Percentiles rank a stretch among this genome's conserved stretches.
phyloP scores from a whole-genome alignment of 306 rosid genomes.

The Ormosia emarginata region DNA sequence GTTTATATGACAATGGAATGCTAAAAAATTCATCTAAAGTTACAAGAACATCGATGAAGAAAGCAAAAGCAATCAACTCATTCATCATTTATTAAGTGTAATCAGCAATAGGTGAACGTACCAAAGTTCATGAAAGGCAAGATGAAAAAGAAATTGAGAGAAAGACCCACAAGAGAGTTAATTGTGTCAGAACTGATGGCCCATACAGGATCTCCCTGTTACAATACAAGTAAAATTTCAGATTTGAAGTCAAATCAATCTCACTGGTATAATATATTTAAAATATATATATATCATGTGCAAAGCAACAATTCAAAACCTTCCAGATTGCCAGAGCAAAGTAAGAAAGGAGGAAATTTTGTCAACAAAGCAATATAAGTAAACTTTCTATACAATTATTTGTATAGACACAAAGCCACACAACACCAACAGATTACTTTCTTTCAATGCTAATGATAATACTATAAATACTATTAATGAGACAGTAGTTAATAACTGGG shows the following conservation, averaged over 20 bases:
- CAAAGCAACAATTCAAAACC: background rate
- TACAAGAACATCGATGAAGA: background rate
- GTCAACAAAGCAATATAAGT: background rate
- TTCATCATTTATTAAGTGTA: background rate
- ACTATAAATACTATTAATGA: background rate
- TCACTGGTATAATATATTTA: background rate
- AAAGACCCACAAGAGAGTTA: conserved; percentile 70
- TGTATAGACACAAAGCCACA: background rate
- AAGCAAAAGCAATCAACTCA: conserved; percentile 12
- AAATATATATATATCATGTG: background rate
- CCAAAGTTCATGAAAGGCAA: conserved; percentile 75
- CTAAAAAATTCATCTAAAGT: background rate
- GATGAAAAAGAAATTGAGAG: conserved; percentile 83
- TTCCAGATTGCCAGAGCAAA: background rate
- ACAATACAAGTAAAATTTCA: conserved; percentile 20
- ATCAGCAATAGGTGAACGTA: conserved; percentile 35
- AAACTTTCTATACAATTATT: background rate
- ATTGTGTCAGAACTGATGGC: conserved; percentile 80
- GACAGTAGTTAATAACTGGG: background rate
- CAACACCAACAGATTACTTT: background rate
- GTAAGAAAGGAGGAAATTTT: background rate
- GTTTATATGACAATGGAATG: background rate
- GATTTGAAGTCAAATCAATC: conserved; percentile 7
- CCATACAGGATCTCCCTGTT: conserved; percentile 93
- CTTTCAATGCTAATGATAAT: background rate